Evolutionary conservation across 371 early-diverging fungal species (phyloP).

Genomic region (Rhizopus arrhizus): DNA sequence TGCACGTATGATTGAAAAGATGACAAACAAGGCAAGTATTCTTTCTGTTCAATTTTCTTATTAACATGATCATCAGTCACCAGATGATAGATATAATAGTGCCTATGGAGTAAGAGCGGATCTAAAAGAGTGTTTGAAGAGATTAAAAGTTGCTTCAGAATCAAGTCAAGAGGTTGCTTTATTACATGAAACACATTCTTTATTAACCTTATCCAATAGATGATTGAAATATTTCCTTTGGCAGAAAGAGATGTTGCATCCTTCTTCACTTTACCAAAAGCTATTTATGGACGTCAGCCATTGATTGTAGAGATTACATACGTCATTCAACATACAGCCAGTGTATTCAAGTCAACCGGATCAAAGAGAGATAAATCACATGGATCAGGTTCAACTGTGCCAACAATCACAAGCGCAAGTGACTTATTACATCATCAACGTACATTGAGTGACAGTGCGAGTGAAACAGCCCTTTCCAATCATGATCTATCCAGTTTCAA

Average conservation of each 20-base stretch:
- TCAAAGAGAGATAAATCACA: conserved; percentile 19
- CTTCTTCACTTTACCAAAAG: conserved; percentile 47
- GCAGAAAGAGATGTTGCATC: conserved; percentile 50
- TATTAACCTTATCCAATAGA: conserved; percentile 10
- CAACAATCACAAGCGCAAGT: conserved; percentile 22
- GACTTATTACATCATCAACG: conserved; percentile 13
- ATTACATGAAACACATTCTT: background rate
- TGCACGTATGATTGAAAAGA: conserved; percentile 53
- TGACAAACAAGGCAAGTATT: conserved; percentile 56
- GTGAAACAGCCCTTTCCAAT: conserved; percentile 16
- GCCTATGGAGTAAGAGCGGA: conserved; percentile 59
- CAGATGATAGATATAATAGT: conserved; percentile 59
- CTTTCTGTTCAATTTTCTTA: conserved; percentile 2
- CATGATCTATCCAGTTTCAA: background rate
- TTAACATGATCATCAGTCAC: conserved; percentile 40
- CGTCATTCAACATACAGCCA: conserved; percentile 41
- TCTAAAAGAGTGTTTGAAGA: conserved; percentile 51
- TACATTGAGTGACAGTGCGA: conserved; percentile 23
- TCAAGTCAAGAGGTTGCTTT: conserved; percentile 31
- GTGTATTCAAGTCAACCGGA: conserved; percentile 28
- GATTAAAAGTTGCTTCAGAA: conserved; percentile 31
- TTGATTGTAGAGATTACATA: conserved; percentile 41
- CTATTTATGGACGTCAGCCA: conserved; percentile 45
- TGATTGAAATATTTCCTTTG: conserved; percentile 39
- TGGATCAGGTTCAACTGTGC: conserved; percentile 19